Base-by-base conservation (phyloP, 2,329 filamentous ascomycete genomes). In the Chrysoporthe cubensis region DNA sequence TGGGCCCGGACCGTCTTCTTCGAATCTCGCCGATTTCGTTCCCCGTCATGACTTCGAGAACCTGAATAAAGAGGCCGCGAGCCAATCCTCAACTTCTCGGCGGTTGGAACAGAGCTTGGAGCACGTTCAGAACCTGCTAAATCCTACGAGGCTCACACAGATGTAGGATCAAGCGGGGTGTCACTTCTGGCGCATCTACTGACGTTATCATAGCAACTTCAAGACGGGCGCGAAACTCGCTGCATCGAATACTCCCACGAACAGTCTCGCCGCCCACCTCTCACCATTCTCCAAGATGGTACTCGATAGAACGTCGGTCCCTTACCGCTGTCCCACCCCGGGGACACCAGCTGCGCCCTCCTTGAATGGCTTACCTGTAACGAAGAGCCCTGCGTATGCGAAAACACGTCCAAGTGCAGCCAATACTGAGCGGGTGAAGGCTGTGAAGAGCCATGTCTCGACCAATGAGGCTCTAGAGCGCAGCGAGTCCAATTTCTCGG, bases 71-170 rank as follows among this genome's bases (percentile, higher is more conserved):
- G 92, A 95, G 76, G 88, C 90, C 68, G 80, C 83, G 52, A 85
- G 82, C 70, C 80, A 87, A 34, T 81, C 84, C 60, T 84, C 86
- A 56, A 84, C 84, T 42, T 90, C 91, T 26, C 86, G 87, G 75
- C 87, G 88, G 71, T 81, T 94, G 59, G 90, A 92, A 72, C 88
- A 90, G 72, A 90, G 89, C 13, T 83, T 94, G 58, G 86, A 91
- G 73, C 90, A 95, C 76, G 83, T 97, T 42, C 87, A 92, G 67
- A 88, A 90, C 71, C 85, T 97, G 52, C 79, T 97, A 66, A 88
- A 89, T 74, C 86, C 89, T 1, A 86, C 90, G n/a, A 89, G 90
- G 69, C 82, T 91, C 71, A 90, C 91, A 11, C 81, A 90, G 74
- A 92, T 87, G 90, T 92, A 80, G 76, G 83, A 74, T 63, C 48